These are phyloP conservation scores for Euphrasia arctica DNA, from an alignment of 305 asterid genomes.

Conservation along the genomic window DNA sequence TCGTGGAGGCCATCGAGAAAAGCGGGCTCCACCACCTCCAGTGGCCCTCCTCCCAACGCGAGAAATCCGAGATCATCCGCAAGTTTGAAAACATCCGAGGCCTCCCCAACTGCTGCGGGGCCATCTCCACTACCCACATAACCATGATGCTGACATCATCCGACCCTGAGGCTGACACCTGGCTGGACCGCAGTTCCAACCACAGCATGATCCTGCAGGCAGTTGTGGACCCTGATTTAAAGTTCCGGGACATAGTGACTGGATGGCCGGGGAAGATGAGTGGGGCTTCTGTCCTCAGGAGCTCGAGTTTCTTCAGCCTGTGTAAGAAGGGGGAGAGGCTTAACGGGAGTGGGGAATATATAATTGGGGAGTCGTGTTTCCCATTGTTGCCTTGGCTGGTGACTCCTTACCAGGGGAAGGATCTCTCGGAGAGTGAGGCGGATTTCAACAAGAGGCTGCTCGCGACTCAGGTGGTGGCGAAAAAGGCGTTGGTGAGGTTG, in stretches of 20 bases:
- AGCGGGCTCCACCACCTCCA: conserved; percentile 61
- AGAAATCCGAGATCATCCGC: conserved; percentile 39
- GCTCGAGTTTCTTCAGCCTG: conserved; percentile 49
- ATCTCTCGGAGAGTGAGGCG: conserved; percentile 38
- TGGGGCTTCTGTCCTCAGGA: conserved; percentile 48
- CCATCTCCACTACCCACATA: conserved; percentile 68
- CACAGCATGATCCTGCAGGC: conserved; percentile 92
- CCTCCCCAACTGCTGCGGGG: conserved; percentile 84
- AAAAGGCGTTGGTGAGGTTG: conserved; percentile 58
- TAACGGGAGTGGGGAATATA: conserved; percentile 56
- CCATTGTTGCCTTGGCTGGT: conserved; percentile 80
- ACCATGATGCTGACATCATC: conserved; percentile 70
- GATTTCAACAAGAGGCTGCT: conserved; percentile 56
- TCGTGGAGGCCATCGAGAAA: conserved; percentile 82
- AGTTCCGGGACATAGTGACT: conserved; percentile 63
- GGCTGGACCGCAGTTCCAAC: conserved; percentile 58
- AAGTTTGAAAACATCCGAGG: conserved; percentile 65
- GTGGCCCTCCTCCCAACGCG: conserved; percentile 65
- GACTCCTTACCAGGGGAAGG: conserved; percentile 67
- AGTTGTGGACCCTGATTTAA: conserved; percentile 65
- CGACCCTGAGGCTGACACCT: conserved; percentile 54
- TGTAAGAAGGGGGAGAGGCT: conserved; percentile 59
- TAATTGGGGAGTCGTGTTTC: conserved; percentile 69
- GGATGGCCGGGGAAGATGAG: conserved; percentile 88
- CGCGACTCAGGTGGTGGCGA: conserved; percentile 60